Base-by-base conservation (phyloP, 305 asterid species). In the Striga hermonthica region DNA sequence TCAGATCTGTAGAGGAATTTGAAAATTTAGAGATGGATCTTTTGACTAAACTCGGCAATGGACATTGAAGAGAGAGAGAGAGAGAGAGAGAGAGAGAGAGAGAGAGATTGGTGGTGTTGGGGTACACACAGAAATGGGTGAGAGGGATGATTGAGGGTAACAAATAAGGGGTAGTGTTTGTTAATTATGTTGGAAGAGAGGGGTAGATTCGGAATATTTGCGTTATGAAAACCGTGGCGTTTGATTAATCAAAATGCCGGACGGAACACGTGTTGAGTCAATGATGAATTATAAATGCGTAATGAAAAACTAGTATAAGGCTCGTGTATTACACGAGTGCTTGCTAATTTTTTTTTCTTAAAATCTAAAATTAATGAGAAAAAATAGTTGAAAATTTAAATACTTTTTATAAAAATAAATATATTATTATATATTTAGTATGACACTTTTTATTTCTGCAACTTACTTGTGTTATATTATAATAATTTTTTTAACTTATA, bases 1-100 rank as follows among this genome's bases (percentile, higher is more conserved):
- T 65, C 71, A 74, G 88, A 82, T 82, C 88, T 70, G 71, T 34
- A 49, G 62, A 53, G 15, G 31, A 22, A 22, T 0, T 0, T 22
- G 31, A 22, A 22, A 22, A 22, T 22, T 22, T 22, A 50, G 31
- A 31, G 35, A 12, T 5, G 31, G 31, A 22, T 22, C 31, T 22
- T 22, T 22, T 22, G 31, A 22, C 31, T 22, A 22, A 22, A 22
- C 31, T 22, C 31, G 31, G 31, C 2, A 15, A 50, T 6, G 31
- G 28, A 49, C 6, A 12, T 49, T 12, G 5, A 12, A 1, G 36
- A 52, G 15, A 50, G 31, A 50, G 14, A 31, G 57, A 52, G 57
- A 11, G 5, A 11, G 55, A 44, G n/a, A n/a, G n/a, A n/a, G 2
- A 22, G 31, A 22, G 57, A 52, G 57, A 52, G 36, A 35, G 36